Evolutionary conservation across 371 early-diverging fungal species (phyloP).

Genomic region (Syncephalastrum monosporum): DNA sequence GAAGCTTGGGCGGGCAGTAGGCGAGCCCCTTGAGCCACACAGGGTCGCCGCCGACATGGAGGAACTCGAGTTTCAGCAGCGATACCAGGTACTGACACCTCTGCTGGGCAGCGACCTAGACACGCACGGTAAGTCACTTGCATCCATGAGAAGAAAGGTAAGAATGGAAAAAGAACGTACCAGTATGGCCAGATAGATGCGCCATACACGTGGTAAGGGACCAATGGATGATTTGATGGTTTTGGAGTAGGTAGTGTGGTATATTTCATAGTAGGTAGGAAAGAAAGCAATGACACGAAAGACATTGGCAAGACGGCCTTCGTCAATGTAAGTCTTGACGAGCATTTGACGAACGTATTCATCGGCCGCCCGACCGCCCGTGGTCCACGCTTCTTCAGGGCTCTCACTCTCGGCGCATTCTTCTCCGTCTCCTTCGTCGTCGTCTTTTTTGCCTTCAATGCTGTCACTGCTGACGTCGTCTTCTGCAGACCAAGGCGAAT

Average conservation of each 20-base stretch:
- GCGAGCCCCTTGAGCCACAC: conserved; percentile 59
- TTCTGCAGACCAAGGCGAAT: conserved; percentile 52
- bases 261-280: conserved; percentile 62
- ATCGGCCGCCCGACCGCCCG: conserved; percentile 44
- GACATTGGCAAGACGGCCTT: conserved; percentile 55
- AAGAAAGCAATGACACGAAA: conserved; percentile 63
- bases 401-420: conserved; percentile 8
- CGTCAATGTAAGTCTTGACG: conserved; percentile 54
- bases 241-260: conserved; percentile 38
- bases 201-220: conserved; percentile 59
- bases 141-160: neutral
- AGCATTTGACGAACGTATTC: conserved; percentile 54
- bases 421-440: conserved; percentile 8
- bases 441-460: conserved; percentile 3
- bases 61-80: conserved; percentile 51
- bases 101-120: conserved; percentile 61
- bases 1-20: conserved; percentile 54
- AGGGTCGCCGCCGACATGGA: conserved; percentile 61
- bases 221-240: conserved; percentile 50
- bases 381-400: conserved; percentile 8
- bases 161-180: conserved; percentile 23
- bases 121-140: neutral
- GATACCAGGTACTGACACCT: conserved; percentile 63
- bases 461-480: conserved; percentile 9
- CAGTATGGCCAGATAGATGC: conserved; percentile 61